phyloP scores from a whole-genome alignment of 192 early-diverging fungal genomes.

The Coemansia sp. region DNA sequence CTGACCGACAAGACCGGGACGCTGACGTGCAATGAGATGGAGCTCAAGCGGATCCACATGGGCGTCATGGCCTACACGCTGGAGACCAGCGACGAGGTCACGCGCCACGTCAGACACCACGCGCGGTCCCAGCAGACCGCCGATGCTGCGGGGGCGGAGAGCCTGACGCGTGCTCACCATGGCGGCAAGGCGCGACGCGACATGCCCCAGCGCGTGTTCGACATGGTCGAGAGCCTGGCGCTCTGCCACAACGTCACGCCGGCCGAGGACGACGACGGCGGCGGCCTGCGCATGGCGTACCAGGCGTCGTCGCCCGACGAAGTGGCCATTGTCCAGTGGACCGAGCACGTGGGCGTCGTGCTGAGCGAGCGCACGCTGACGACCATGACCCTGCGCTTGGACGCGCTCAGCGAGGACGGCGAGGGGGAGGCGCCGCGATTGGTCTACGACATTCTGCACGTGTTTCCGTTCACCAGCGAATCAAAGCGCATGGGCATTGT shows the following conservation, averaged over 20 bases:
- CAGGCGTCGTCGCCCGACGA: constrained; percentile 98
- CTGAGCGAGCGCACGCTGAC: constrained; percentile 75
- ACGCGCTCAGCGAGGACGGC: constrained; percentile 33
- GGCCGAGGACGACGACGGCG: constrained; percentile 25
- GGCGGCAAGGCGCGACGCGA: constrained; percentile 68
- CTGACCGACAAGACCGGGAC: constrained; percentile 97
- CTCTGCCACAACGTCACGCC: constrained; percentile 88
- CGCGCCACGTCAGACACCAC: constrained; percentile 57
- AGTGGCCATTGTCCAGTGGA: constrained; percentile 92
- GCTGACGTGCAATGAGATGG: constrained; percentile 96
- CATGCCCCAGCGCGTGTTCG: constrained; percentile 79
- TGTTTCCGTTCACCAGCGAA: constrained; percentile 99
- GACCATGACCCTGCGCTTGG: constrained; percentile 64
- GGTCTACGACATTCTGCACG: constrained; percentile 79
- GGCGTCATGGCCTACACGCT: constrained; percentile 90
- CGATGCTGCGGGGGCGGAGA: not conserved
- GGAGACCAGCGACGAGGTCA: constrained; percentile 90
- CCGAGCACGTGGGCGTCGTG: constrained; percentile 79
- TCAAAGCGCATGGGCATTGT: constrained; percentile 97
- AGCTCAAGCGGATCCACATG: constrained; percentile 90
- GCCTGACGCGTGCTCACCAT: constrained; percentile 1
- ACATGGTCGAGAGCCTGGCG: constrained; percentile 85
- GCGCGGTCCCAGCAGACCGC: not conserved
- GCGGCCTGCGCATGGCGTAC: constrained; percentile 59
- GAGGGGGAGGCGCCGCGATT: constrained; percentile 33